Evolutionary conservation across 2,329 filamentous ascomycete genomes (phyloP).

Genomic region (Aspergillus sp.): DNA sequence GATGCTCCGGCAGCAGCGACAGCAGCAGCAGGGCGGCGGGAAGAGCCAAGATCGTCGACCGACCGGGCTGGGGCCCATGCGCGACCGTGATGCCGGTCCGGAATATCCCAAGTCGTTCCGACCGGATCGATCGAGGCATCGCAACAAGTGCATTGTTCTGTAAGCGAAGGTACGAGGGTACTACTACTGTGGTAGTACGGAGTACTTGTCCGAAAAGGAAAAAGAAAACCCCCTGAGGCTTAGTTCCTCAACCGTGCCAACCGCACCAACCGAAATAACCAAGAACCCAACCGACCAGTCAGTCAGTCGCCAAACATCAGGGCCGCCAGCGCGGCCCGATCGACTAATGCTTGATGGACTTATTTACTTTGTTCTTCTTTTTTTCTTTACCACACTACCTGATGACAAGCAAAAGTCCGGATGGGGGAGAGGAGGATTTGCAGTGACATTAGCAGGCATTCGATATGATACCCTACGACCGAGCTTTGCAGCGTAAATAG

Average conservation of each 20-base stretch:
- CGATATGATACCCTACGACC: slow-evolving; percentile 38
- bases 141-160: slow-evolving; percentile 32
- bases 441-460: slow-evolving; percentile 31
- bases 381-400: neutral
- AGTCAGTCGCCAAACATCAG: too few relatives aligned
- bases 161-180: slow-evolving; percentile 19
- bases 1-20: slow-evolving; percentile 76
- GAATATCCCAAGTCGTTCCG: slow-evolving; percentile 36
- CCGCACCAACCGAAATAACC: too few relatives aligned
- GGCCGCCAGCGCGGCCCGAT: too few relatives aligned
- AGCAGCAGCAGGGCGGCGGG: slow-evolving; percentile 39
- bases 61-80: slow-evolving; percentile 28
- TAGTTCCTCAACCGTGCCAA: neutral
- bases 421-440: neutral
- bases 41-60: slow-evolving; percentile 30
- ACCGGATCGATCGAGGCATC: slow-evolving; percentile 33
- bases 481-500: slow-evolving; percentile 21
- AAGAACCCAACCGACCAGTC: too few relatives aligned
- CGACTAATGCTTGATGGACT: too few relatives aligned
- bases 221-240: neutral
- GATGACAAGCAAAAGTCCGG: neutral
- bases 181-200: slow-evolving; percentile 1
- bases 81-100: slow-evolving; percentile 31
- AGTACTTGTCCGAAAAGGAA: neutral
- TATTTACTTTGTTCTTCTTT: too few relatives aligned